Evolutionary conservation across 2,329 filamentous ascomycete genomes (phyloP).

Genomic region (Aspergillus flavus): DNA sequence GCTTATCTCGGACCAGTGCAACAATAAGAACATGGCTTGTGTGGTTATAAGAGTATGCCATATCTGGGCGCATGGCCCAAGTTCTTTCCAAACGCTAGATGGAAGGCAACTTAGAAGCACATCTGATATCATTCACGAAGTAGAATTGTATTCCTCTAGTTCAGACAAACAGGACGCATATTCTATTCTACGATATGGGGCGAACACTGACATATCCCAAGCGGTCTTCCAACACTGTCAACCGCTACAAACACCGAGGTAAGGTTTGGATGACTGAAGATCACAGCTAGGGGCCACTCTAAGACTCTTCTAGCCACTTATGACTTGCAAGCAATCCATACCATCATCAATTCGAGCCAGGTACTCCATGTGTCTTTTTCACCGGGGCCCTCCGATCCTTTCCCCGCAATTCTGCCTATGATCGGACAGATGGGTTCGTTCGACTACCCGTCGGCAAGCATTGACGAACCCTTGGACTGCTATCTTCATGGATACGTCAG

Average conservation of each 20-base stretch:
- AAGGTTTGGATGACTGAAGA: constrained; percentile 9
- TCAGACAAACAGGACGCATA: neutral
- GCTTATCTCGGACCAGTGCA: constrained; percentile 11
- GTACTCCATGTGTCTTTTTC: constrained; percentile 82
- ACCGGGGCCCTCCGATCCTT: constrained; percentile 62
- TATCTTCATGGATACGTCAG: constrained; percentile 87
- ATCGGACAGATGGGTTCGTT: constrained; percentile 81
- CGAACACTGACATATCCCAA: constrained; percentile 61
- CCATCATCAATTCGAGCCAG: constrained; percentile 72
- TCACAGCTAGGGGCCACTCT: neutral
- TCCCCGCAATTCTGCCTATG: constrained; percentile 80
- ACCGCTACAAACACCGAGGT: constrained; percentile 68
- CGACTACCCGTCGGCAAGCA: constrained; percentile 59
- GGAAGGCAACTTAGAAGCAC: neutral
- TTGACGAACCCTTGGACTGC: constrained; percentile 68
- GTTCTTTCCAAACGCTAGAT: neutral
- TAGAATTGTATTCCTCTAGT: neutral
- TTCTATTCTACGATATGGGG: constrained; percentile 35
- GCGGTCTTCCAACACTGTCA: constrained; percentile 65
- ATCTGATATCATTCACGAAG: neutral
- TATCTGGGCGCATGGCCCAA: neutral
- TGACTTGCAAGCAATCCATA: constrained; percentile 71
- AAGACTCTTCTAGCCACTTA: constrained; percentile 62
- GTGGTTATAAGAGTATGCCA: neutral
- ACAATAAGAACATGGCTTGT: neutral